phyloP scores from a whole-genome alignment of 139 green algal genomes.

The Micractinium sp. region DNA sequence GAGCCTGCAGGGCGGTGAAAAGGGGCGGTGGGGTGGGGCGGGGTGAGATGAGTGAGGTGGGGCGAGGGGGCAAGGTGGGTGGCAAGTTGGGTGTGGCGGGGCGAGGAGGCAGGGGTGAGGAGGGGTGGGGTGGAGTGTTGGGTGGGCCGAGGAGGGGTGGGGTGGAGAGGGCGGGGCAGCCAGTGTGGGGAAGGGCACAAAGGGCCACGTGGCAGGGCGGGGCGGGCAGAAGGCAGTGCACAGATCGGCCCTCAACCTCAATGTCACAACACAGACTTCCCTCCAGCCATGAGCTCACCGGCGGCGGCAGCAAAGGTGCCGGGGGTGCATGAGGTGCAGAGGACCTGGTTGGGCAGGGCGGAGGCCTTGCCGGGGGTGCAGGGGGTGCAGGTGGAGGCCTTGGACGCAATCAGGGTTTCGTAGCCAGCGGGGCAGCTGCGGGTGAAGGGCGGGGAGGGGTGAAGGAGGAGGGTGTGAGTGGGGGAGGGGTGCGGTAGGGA shows the following conservation, averaged over 20 bases:
- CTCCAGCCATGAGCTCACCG: not conserved
- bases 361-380: not conserved
- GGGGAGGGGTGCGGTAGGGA: too few relatives aligned
- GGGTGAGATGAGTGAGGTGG: too few relatives aligned
- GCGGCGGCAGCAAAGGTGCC: not conserved
- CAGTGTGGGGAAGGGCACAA: not conserved
- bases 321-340: not conserved
- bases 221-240: not conserved
- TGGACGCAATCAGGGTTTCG: not conserved
- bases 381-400: not conserved
- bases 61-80: too few relatives aligned
- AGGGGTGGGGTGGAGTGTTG: too few relatives aligned
- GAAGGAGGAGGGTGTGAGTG: too few relatives aligned
- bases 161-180: too few relatives aligned
- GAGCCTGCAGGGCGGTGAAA: not conserved
- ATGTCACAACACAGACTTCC: not conserved
- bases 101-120: too few relatives aligned
- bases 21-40: too few relatives aligned
- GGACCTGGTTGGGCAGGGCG: not conserved
- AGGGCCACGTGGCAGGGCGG: not conserved
- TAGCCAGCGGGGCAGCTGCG: slow-evolving; percentile 5
- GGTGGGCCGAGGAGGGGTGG: too few relatives aligned
- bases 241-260: not conserved
- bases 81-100: too few relatives aligned
- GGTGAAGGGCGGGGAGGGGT: too few relatives aligned